Evolutionary conservation across 179 eudicot species (phyloP), one percentile per base, ranked within the genome.

Genomic region (Gypsophila paniculata): DNA sequence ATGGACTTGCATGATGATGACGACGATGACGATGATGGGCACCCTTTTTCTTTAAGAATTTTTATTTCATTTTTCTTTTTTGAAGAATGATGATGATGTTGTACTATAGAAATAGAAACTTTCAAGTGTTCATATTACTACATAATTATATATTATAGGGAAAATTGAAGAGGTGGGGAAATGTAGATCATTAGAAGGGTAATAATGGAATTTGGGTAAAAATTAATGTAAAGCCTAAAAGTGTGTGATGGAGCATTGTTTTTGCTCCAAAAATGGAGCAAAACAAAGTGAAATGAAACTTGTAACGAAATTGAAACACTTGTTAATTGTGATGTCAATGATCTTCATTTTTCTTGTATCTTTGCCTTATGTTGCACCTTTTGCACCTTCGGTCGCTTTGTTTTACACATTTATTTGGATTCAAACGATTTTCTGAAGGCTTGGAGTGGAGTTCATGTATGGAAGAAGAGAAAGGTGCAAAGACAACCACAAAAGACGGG

Each of bases 31-130:
- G 61, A 60, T 51, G 58, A 70, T 57, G 76, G 78, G 23, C 18
- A 68, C 71, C 68, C 57, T 22, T 42, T 62, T 61, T 52, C 4
- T 29, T 32, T 2, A 6, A 42, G 29, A 39, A 34, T 74, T 39
- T 58, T 71, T 15, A 18, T 49, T 59, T 18, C 26, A 32, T 72
- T 65, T 19, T 17, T 32, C 44, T 36, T 25, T 42, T 54, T 71
- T 65, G 65, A 62, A 46, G 36, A 9, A 51, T 46, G 36, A 39
- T 10, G 75, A 57, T 73, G 62, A 65, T 72, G 75, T 74, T 74
- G 78, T 75, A 79, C 74, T 68, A 79, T 79, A 79, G 79, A 61
- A 67, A 72, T 75, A 79, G 82, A 75, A 46, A 72, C 68, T 67
- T 66, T 70, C 51, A 79, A 75, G 69, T 79, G 82, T 79, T 75